Evolutionary conservation across 768 basidiomycete genomes (phyloP).

Genomic region (Albatrellus ellisii): DNA sequence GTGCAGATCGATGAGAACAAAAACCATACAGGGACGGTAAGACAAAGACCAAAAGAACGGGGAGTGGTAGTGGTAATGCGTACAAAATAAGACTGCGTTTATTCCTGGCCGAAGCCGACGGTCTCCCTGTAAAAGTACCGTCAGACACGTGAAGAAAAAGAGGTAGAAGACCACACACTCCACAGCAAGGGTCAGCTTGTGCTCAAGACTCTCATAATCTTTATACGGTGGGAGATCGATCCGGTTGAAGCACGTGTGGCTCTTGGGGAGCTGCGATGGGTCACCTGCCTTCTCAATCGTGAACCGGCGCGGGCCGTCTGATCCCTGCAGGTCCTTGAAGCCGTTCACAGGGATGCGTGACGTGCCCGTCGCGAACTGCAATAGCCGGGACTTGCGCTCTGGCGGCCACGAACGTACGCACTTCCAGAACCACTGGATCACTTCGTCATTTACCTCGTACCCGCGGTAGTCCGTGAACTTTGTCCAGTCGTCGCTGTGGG

Average conservation of each 20-base stretch:
- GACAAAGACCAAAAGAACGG: background rate
- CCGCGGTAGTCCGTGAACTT: constrained; percentile 99
- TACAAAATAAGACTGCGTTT: constrained; percentile 11
- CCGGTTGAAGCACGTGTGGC: constrained; percentile 91
- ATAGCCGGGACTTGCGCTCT: constrained; percentile 89
- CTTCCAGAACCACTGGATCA: constrained; percentile 99
- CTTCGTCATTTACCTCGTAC: constrained; percentile 89
- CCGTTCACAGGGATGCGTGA: constrained; percentile 97
- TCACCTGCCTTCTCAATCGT: constrained; percentile 99
- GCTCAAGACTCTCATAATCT: constrained; percentile 86
- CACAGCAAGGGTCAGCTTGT: constrained; percentile 88
- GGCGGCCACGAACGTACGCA: constrained; percentile 96
- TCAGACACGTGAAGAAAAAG: constrained; percentile 2
- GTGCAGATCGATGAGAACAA: background rate
- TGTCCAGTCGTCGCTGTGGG: constrained; percentile 82
- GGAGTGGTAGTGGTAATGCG: background rate
- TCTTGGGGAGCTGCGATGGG: constrained; percentile 92
- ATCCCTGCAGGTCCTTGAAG: constrained; percentile 97
- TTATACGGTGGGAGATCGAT: constrained; percentile 98
- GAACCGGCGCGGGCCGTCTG: constrained; percentile 92
- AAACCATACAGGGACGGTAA: background rate
- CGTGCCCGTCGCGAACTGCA: constrained; percentile 96
- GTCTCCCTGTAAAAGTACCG: constrained; percentile 50
- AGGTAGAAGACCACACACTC: constrained; percentile 50
- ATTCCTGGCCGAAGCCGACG: constrained; percentile 90